Percentiles rank a stretch among this genome's conserved stretches.
These are phyloP conservation scores for Austroboletus rostrupii DNA, from an alignment of 1,284 basidiomycete genomes.

Conservation along the genomic window DNA sequence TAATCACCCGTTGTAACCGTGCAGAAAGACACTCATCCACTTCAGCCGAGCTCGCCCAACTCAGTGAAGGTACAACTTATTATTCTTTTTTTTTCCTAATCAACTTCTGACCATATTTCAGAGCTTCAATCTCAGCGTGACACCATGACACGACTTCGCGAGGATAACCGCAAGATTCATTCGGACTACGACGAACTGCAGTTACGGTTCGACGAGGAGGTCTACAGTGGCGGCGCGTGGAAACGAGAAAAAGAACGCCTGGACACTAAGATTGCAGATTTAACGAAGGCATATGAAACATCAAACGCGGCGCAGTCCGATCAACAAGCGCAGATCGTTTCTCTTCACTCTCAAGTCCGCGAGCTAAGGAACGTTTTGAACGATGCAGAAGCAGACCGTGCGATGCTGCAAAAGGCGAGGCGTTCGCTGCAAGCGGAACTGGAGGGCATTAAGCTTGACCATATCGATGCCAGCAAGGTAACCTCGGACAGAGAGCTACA, in stretches of 20 bases:
- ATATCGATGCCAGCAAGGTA: slow-evolving; percentile 66
- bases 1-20: slow-evolving; percentile 25
- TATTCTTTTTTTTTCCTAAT: neutral
- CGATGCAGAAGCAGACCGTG: slow-evolving; percentile 78
- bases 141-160: slow-evolving; percentile 67
- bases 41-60: slow-evolving; percentile 66
- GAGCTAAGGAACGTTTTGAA: slow-evolving; percentile 78
- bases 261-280: slow-evolving; percentile 75
- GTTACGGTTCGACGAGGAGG: slow-evolving; percentile 71
- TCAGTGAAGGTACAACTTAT: slow-evolving; percentile 63
- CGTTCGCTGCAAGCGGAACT: slow-evolving; percentile 75
- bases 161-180: slow-evolving; percentile 75
- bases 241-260: slow-evolving; percentile 83
- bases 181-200: slow-evolving; percentile 77
- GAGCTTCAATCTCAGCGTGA: slow-evolving; percentile 77
- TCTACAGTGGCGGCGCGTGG: slow-evolving; percentile 75
- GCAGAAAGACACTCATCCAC: slow-evolving; percentile 7
- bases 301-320: slow-evolving; percentile 71
- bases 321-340: slow-evolving; percentile 79
- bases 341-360: slow-evolving; percentile 79
- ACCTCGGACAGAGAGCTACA: slow-evolving; percentile 74
- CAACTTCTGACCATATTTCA: slow-evolving; percentile 25
- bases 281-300: slow-evolving; percentile 75
- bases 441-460: slow-evolving; percentile 74
- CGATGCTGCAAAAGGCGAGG: slow-evolving; percentile 78